phyloP scores from a whole-genome alignment of 371 early-diverging fungal species.

The Lichtheimia ornata region DNA sequence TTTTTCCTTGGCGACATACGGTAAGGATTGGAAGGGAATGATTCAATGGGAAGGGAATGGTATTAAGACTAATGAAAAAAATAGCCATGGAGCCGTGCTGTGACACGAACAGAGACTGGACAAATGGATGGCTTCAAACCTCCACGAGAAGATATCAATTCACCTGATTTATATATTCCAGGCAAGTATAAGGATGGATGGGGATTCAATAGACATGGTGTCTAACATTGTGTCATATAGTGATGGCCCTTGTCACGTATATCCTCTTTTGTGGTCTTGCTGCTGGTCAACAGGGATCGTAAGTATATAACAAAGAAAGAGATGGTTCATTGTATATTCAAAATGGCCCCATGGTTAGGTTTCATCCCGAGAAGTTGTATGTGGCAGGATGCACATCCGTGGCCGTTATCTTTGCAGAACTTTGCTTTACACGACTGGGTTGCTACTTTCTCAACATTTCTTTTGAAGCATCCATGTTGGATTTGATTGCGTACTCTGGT shows the following conservation, averaged over 20 bases:
- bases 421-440: conserved; percentile 80
- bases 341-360: conserved; percentile 43
- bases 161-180: conserved; percentile 98
- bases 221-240: conserved; percentile 17
- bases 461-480: conserved; percentile 81
- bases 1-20: conserved; percentile 94
- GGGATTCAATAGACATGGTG: background rate
- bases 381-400: conserved; percentile 86
- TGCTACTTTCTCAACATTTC: conserved; percentile 89
- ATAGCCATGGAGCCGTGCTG: conserved; percentile 80
- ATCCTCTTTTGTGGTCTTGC: conserved; percentile 84
- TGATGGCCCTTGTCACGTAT: conserved; percentile 95
- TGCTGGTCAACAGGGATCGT: conserved; percentile 64
- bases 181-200: conserved; percentile 28
- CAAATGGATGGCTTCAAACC: conserved; percentile 85
- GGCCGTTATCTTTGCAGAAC: conserved; percentile 80
- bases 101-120: conserved; percentile 81
- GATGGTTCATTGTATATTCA: background rate
- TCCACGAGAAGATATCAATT: conserved; percentile 90
- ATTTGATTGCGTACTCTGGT: conserved; percentile 89
- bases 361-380: conserved; percentile 91
- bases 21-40: conserved; percentile 53
- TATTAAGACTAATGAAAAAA: background rate
- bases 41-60: background rate
- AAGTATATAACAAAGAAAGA: conserved; percentile 21